Evolutionary conservation across 2,329 filamentous ascomycete species (phyloP).

Genomic region (Leptosphaerulina australis): DNA sequence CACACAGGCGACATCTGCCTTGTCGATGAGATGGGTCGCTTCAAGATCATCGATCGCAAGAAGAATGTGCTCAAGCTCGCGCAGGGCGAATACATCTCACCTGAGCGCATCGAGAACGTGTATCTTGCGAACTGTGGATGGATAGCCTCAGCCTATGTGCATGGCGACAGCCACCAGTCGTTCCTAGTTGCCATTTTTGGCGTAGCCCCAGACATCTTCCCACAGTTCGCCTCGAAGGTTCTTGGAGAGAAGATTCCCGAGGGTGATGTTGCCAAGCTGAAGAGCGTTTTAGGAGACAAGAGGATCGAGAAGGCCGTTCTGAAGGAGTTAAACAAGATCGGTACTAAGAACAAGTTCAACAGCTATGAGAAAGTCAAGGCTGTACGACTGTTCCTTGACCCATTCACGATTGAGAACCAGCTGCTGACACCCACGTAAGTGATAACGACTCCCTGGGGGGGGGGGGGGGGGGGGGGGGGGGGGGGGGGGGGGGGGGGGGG

Average conservation of each 20-base stretch:
- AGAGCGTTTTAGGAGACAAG: conserved; percentile 69
- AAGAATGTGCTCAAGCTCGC: conserved; percentile 99
- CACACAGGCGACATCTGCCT: conserved; percentile 90
- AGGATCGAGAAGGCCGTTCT: conserved; percentile 77
- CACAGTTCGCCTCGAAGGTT: conserved; percentile 77
- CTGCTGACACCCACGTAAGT: conserved; percentile 86
- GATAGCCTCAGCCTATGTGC: conserved; percentile 82
- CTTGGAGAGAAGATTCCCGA: conserved; percentile 69
- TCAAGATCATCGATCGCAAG: conserved; percentile 92
- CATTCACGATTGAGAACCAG: conserved; percentile 92
- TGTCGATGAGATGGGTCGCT: conserved; percentile 82
- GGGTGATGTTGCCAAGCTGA: conserved; percentile 70
- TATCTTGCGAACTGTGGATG: conserved; percentile 82
- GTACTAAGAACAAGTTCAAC: conserved; percentile 85
- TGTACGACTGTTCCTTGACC: conserved; percentile 78
- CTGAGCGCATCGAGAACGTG: conserved; percentile 95
- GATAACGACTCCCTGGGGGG: background rate
- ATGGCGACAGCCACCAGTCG: conserved; percentile 84
- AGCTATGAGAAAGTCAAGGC: conserved; percentile 84
- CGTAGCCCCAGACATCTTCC: conserved; percentile 83
- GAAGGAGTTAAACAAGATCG: conserved; percentile 78
- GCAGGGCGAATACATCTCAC: conserved; percentile 97
- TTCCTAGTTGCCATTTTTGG: conserved; percentile 86
- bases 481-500: no score
- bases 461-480: no score